These are phyloP conservation scores for Areca catechu DNA, from an alignment of 176 grass and related monocot genomes.

Conservation along the genomic window DNA sequence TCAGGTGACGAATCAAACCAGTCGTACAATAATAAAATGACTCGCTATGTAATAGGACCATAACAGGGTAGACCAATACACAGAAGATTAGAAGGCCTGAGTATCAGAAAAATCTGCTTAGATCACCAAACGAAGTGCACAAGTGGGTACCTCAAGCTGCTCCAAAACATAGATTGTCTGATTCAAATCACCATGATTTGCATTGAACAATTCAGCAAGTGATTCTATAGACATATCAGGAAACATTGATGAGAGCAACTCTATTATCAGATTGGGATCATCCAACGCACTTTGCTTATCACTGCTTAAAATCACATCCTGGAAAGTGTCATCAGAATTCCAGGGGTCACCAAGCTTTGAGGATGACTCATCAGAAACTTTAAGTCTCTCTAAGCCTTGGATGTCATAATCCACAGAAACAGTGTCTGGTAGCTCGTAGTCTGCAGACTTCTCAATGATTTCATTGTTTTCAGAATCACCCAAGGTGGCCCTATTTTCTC, in stretches of 20 bases:
- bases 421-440: neutral
- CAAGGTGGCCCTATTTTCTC: neutral
- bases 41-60: no score
- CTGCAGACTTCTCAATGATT: neutral
- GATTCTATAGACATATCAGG: neutral
- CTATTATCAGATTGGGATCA: neutral
- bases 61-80: no score
- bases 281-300: neutral
- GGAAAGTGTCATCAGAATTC: neutral
- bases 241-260: neutral
- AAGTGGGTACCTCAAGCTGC: neutral
- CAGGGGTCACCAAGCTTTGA: neutral
- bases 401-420: neutral
- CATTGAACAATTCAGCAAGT: neutral
- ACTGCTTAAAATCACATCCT: neutral
- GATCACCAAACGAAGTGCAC: neutral
- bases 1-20: no score
- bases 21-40: no score
- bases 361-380: neutral
- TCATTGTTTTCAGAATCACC: neutral
- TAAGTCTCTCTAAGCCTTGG: neutral
- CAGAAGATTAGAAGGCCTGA: neutral
- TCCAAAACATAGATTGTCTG: neutral
- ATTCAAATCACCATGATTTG: neutral
- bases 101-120: neutral